Evolutionary conservation across 306 rosid genomes (phyloP).

Genomic region (Sphenostylis stenocarpa): DNA sequence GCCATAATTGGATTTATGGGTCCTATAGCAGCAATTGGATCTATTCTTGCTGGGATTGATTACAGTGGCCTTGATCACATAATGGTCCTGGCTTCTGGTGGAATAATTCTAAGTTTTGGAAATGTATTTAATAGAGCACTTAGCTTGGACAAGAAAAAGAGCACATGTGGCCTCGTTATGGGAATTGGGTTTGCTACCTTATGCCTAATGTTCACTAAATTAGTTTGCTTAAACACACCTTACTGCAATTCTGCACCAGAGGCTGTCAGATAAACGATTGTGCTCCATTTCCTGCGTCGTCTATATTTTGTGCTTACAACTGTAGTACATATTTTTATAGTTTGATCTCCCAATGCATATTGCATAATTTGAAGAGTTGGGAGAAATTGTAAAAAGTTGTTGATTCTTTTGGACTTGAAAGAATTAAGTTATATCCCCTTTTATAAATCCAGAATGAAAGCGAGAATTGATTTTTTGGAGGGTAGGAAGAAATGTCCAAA

Average conservation of each 20-base stretch:
- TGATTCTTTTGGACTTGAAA: not conserved
- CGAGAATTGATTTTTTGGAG: too few relatives aligned
- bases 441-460: too few relatives aligned
- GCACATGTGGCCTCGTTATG: slow-evolving; percentile 65
- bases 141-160: slow-evolving; percentile 64
- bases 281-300: slow-evolving; percentile 21
- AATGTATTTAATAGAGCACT: slow-evolving; percentile 63
- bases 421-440: too few relatives aligned
- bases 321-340: not conserved
- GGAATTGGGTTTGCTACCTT: slow-evolving; percentile 67
- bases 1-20: slow-evolving; percentile 84
- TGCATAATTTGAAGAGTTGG: not conserved
- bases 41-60: slow-evolving; percentile 89
- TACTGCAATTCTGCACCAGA: slow-evolving; percentile 87
- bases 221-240: slow-evolving; percentile 79
- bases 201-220: slow-evolving; percentile 84
- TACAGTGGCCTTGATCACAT: slow-evolving; percentile 91
- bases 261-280: slow-evolving; percentile 51
- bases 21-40: slow-evolving; percentile 86
- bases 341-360: not conserved
- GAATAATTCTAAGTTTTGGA: slow-evolving; percentile 77
- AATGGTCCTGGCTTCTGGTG: slow-evolving; percentile 95
- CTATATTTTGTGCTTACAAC: not conserved
- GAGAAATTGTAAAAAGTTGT: not conserved
- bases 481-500: not conserved